These are phyloP conservation scores for Umbelopsis ramanniana DNA, from an alignment of 192 early-diverging fungal species.

Conservation along the genomic window DNA sequence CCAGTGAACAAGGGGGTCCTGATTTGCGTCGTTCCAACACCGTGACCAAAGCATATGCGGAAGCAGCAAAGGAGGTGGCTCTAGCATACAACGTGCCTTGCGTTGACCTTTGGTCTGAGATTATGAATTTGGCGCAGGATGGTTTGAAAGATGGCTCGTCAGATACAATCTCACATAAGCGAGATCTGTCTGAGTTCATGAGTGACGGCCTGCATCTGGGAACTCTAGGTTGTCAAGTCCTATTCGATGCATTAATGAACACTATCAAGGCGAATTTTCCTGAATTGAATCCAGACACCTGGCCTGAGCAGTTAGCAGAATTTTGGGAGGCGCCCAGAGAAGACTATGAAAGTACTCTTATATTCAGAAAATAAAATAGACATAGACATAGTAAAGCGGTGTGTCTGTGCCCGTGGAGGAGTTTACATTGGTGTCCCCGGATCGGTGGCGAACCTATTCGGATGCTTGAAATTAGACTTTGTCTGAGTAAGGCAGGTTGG, in stretches of 20 bases:
- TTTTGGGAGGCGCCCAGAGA: neutral
- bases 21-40: conserved; percentile 39
- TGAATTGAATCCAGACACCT: neutral
- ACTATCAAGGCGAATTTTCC: neutral
- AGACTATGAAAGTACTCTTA: neutral
- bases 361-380: neutral
- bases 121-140: conserved; percentile 23
- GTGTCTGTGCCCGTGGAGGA: no score
- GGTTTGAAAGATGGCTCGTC: conserved; percentile 24
- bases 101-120: conserved; percentile 43
- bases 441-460: no score
- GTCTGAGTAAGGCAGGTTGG: no score
- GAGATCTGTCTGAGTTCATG: conserved; percentile 41
- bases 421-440: no score
- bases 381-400: no score
- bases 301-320: neutral
- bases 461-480: no score
- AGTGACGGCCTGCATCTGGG: conserved; percentile 64
- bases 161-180: neutral
- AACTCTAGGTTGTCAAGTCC: conserved; percentile 45
- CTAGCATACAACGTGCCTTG: conserved; percentile 32
- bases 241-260: neutral
- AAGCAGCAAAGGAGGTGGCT: conserved; percentile 46
- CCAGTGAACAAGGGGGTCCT: conserved; percentile 31
- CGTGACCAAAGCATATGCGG: conserved; percentile 55